Base-by-base conservation (phyloP, 495 filamentous ascomycete species). In the Jackrogersella minutella region DNA sequence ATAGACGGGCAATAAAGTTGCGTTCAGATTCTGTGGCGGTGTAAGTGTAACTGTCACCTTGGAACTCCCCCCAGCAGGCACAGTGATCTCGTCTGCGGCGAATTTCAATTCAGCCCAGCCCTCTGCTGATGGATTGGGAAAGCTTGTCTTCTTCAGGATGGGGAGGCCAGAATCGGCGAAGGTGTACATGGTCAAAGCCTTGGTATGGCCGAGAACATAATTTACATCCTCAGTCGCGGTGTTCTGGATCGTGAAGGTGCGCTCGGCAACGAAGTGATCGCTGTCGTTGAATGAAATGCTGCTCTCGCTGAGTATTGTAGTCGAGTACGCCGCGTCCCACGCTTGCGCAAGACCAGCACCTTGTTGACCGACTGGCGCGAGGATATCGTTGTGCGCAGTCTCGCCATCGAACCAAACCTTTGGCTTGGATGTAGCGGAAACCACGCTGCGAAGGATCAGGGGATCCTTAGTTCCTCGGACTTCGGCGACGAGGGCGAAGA, bases 251-350 rank as follows among this genome's bases (percentile, higher is more conserved):
- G 66, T 72, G 62, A 83, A 64, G 36, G 6, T 73, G 2, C 60
- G 64, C 43, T 71, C 70, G 24, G 47, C 68, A 0, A 73, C 56
- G 39, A 75, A 74, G 58, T 80, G 63, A 26, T 73, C 67, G 19
- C 75, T 82, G 62, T 82, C 80, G 56, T 81, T 81, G 58, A 82
- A 78, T 6, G 74, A 70, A 40, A 81, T 71, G 31, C 68, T 79
- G 33, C 67, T 70, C 2, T 76, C 70, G 28, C 68, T 74, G 30
- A 81, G 56, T 3, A 73, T 59, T 5, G 79, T 81, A 2, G 44
- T 31, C 24, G 44, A 3, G 26, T 49, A 14, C 24, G 44, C 44
- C 1, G 44, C 44, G 10, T 49, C 44, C 22, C 22, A 49, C 0
- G 44, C 44, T 8, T 49, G 44, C 2, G 26, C 26, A 7, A 49